Conservation (phyloP, 2,329 filamentous ascomycete species). For the Didymella sp. region DNA sequence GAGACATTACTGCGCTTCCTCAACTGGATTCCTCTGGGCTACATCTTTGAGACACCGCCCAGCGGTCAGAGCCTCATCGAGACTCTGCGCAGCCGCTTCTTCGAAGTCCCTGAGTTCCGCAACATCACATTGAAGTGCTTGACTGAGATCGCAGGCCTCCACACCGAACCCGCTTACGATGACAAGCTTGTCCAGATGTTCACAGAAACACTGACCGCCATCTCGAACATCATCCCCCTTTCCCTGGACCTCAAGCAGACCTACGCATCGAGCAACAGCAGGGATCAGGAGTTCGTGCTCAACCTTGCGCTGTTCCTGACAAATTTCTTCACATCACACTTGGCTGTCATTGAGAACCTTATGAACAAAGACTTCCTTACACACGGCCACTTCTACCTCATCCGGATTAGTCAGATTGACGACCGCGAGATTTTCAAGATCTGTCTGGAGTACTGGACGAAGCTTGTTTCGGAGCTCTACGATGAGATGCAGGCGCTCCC, state of each 20-base stretch:
- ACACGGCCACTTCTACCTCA: conserved; percentile 97
- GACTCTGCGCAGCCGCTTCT: conserved; percentile 88
- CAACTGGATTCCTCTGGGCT: conserved; percentile 98
- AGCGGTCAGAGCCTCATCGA: conserved; percentile 75
- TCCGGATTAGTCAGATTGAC: conserved; percentile 97
- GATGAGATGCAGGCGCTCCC: conserved; percentile 98
- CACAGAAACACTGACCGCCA: conserved; percentile 91
- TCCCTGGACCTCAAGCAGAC: conserved; percentile 89
- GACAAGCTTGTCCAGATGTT: conserved; percentile 99
- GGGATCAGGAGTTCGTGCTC: conserved; percentile 96
- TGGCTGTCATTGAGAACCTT: conserved; percentile 92
- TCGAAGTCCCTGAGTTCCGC: conserved; percentile 92
- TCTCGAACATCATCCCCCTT: conserved; percentile 91
- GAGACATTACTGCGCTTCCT: conserved; percentile 95
- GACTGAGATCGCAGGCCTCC: conserved; percentile 94
- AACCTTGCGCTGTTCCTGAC: conserved; percentile 95
- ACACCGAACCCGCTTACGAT: conserved; percentile 86
- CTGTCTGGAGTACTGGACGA: conserved; percentile 98
- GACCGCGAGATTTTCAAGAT: conserved; percentile 99
- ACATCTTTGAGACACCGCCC: conserved; percentile 92
- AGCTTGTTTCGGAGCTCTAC: conserved; percentile 95
- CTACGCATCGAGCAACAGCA: conserved; percentile 88
- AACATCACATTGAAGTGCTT: conserved; percentile 96
- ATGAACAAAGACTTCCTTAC: conserved; percentile 94
- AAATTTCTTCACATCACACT: conserved; percentile 95